Conservation (phyloP, 306 rosid genomes). For the Quercus suber region DNA sequence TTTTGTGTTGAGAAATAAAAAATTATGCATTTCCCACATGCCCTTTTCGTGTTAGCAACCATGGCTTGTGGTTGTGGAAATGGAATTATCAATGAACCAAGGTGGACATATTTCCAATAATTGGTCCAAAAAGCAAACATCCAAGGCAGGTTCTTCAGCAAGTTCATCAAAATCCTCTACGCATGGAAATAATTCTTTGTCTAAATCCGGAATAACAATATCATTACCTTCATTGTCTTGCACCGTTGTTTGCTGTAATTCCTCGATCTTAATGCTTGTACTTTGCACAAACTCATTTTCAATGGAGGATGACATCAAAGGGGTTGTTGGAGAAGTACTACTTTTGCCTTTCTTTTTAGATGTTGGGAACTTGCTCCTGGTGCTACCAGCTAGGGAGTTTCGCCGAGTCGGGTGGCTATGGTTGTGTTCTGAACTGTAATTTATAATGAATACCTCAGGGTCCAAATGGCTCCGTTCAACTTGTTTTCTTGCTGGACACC, state of each 20-base stretch:
- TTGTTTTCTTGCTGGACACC: conserved; percentile 81
- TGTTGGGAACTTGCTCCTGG: conserved; percentile 35
- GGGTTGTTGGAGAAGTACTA: conserved; percentile 6
- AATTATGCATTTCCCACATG: not conserved
- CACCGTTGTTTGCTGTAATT: conserved; percentile 18
- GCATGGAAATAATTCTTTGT: conserved; percentile 34
- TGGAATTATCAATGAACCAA: conserved; percentile 24
- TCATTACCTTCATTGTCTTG: conserved; percentile 8
- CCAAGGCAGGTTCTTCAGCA: conserved; percentile 19
- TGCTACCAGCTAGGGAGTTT: conserved; percentile 49
- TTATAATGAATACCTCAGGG: conserved; percentile 55
- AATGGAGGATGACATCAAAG: conserved; percentile 19
- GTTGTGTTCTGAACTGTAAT: conserved; percentile 77
- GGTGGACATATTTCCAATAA: conserved; percentile 10
- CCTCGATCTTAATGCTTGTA: conserved; percentile 21
- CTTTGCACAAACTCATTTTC: conserved; percentile 9
- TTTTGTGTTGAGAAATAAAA: not conserved
- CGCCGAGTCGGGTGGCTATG: conserved; percentile 67
- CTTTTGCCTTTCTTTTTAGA: not conserved
- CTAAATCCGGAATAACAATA: not conserved
- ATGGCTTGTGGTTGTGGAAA: conserved; percentile 9
- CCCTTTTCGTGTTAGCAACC: conserved; percentile 20
- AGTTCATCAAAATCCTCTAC: conserved; percentile 33
- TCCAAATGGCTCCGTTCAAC: conserved; percentile 72
- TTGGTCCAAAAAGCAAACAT: conserved; percentile 24